These are phyloP conservation scores for Cercophora sp. DNA, from an alignment of 495 filamentous ascomycete species.

Conservation along the genomic window DNA sequence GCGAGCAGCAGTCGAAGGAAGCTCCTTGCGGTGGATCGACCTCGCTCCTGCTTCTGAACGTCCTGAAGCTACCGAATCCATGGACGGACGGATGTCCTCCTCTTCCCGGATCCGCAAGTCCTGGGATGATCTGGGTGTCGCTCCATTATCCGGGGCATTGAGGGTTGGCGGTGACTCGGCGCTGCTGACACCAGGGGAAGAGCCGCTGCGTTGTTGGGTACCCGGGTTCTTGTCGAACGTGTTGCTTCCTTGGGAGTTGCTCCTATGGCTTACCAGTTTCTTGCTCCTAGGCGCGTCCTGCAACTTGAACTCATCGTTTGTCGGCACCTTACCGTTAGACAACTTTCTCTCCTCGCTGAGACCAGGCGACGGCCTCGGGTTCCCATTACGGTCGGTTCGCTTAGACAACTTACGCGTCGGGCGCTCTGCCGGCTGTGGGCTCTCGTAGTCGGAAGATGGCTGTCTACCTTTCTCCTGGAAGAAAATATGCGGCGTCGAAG, in stretches of 20 bases:
- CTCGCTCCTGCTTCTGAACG: conserved; percentile 26
- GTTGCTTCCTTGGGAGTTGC: conserved; percentile 55
- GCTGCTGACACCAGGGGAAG: conserved; percentile 11
- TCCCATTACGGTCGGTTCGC: conserved; percentile 33
- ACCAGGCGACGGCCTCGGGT: conserved; percentile 38
- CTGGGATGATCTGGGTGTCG: conserved; percentile 46
- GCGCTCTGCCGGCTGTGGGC: conserved; percentile 34
- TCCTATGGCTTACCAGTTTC: conserved; percentile 56
- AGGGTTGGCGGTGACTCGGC: conserved; percentile 30
- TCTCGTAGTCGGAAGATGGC: conserved; percentile 48
- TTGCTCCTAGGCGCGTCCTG: conserved; percentile 71
- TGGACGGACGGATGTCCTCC: conserved; percentile 37
- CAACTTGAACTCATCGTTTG: conserved; percentile 61
- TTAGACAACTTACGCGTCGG: conserved; percentile 44
- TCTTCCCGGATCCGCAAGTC: conserved; percentile 47
- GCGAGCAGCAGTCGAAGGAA: conserved; percentile 33
- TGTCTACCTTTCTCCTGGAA: conserved; percentile 83
- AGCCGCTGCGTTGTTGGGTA: conserved; percentile 28
- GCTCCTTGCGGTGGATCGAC: conserved; percentile 47
- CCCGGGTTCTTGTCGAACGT: conserved; percentile 28
- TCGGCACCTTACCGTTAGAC: conserved; percentile 25
- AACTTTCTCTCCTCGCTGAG: conserved; percentile 40
- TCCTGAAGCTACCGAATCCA: conserved; percentile 32
- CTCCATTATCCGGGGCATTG: conserved; percentile 32
- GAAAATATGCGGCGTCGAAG: conserved; percentile 78